Conservation (phyloP, 2,329 filamentous ascomycete species). For the Pseudopithomyces maydicus region DNA sequence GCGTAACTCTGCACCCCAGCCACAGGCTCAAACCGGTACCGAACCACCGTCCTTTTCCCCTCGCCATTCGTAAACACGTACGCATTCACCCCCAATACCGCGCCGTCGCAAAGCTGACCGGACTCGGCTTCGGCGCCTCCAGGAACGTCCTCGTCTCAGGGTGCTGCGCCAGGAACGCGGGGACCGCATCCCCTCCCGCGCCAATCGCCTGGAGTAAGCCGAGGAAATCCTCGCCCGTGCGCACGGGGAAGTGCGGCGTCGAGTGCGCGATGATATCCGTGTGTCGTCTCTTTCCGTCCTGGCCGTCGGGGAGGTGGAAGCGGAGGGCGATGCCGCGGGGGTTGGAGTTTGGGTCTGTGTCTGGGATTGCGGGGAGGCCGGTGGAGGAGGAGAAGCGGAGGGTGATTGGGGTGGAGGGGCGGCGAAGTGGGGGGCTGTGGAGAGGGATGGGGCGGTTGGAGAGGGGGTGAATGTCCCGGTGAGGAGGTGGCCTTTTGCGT, state of each 20-base stretch:
- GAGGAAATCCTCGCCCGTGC: conserved; percentile 60
- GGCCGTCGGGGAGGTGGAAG: conserved; percentile 53
- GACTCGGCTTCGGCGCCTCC: conserved; percentile 55
- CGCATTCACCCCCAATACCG: conserved; percentile 57
- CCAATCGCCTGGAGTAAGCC: conserved; percentile 52
- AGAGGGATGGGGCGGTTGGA: conserved; percentile 50
- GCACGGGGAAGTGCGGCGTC: conserved; percentile 57
- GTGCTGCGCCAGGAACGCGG: conserved; percentile 52
- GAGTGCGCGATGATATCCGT: conserved; percentile 63
- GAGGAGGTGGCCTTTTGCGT: conserved; percentile 60
- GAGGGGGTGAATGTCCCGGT: conserved; percentile 60
- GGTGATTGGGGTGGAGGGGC: conserved; percentile 52
- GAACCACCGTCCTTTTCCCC: conserved; percentile 52
- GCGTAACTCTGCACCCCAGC: conserved; percentile 49
- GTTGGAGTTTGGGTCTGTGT: conserved; percentile 54
- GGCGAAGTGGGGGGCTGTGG: conserved; percentile 56
- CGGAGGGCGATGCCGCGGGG: conserved; percentile 55
- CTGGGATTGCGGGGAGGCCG: conserved; percentile 57
- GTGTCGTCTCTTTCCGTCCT: conserved; percentile 50
- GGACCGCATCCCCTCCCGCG: conserved; percentile 37
- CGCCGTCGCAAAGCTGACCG: conserved; percentile 56
- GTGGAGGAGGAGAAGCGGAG: conserved; percentile 60
- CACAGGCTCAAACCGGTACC: conserved; percentile 57
- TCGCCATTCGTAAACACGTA: conserved; percentile 51
- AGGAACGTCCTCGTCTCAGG: conserved; percentile 57